Evolutionary conservation across 352 stramenopile genomes (phyloP).

Genomic region (Pythium dissimile): DNA sequence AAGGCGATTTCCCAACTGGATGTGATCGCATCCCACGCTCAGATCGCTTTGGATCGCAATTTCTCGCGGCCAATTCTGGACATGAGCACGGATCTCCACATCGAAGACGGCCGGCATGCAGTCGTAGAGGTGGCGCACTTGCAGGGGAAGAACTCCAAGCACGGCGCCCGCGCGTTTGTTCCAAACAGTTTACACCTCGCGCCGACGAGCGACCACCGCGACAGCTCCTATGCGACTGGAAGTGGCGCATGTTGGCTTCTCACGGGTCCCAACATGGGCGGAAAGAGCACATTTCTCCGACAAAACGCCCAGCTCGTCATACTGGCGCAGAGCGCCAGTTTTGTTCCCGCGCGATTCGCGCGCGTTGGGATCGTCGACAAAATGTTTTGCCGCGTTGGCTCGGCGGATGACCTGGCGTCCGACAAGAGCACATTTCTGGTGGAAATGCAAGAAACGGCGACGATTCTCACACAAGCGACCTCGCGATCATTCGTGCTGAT

Average conservation of each 20-base stretch:
- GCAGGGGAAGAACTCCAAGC: slow-evolving; percentile 40
- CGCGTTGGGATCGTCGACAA: slow-evolving; percentile 73
- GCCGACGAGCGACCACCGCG: not conserved
- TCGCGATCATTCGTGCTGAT: slow-evolving; percentile 81
- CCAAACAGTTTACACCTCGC: slow-evolving; percentile 70
- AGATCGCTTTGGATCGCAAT: slow-evolving; percentile 59
- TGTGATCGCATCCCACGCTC: slow-evolving; percentile 60
- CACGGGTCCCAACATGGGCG: slow-evolving; percentile 88
- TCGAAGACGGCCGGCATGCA: slow-evolving; percentile 60
- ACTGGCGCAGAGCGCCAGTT: slow-evolving; percentile 79
- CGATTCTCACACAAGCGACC: slow-evolving; percentile 71
- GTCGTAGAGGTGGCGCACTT: slow-evolving; percentile 66
- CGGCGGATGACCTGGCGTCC: slow-evolving; percentile 71
- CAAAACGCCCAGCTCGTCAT: slow-evolving; percentile 77
- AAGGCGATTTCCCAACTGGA: slow-evolving; percentile 52
- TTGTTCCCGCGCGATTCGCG: slow-evolving; percentile 72
- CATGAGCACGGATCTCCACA: slow-evolving; percentile 50
- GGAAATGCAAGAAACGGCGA: slow-evolving; percentile 86
- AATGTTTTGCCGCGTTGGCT: slow-evolving; percentile 80
- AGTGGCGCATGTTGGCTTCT: slow-evolving; percentile 64
- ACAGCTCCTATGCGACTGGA: not conserved
- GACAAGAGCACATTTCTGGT: slow-evolving; percentile 87
- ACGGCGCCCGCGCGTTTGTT: slow-evolving; percentile 51
- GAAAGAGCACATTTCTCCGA: slow-evolving; percentile 83
- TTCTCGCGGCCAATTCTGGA: slow-evolving; percentile 60